phyloP scores from a whole-genome alignment of 768 basidiomycete species.

The Lenzites betulinus region DNA sequence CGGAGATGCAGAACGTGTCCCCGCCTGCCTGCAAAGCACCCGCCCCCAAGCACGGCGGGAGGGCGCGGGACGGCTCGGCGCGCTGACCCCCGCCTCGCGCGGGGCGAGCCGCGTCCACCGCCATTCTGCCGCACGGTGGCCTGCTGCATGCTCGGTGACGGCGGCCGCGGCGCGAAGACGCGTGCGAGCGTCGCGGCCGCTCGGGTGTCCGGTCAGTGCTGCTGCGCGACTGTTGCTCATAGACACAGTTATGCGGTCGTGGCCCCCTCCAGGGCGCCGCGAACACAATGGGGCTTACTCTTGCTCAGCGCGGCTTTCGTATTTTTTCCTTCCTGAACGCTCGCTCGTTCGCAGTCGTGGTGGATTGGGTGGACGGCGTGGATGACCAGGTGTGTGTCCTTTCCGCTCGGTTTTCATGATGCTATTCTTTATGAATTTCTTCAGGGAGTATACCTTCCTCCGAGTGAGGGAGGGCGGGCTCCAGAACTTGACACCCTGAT shows the following conservation, averaged over 20 bases:
- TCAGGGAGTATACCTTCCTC: constrained; percentile 76
- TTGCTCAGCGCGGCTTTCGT: constrained; percentile 54
- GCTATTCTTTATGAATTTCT: constrained; percentile 87
- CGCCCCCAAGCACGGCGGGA: constrained; percentile 69
- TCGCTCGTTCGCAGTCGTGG: constrained; percentile 34
- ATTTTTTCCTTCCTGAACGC: constrained; percentile 61
- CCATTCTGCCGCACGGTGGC: constrained; percentile 39
- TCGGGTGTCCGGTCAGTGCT: constrained; percentile 41
- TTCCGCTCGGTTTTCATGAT: constrained; percentile 36
- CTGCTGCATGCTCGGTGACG: constrained; percentile 52
- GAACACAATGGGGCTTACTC: constrained; percentile 95
- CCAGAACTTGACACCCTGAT: constrained; percentile 68
- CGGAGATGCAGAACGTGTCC: constrained; percentile 75
- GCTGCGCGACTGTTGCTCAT: constrained; percentile 71
- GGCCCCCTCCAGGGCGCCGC: constrained; percentile 39
- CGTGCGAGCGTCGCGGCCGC: constrained; percentile 59
- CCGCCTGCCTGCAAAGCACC: constrained; percentile 69
- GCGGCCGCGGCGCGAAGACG: constrained; percentile 64
- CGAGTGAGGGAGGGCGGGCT: constrained; percentile 57
- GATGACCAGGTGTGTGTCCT: constrained; percentile 1
- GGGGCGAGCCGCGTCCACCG: constrained; percentile 45
- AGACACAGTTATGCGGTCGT: constrained; percentile 89
- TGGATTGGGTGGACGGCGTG: neutral
- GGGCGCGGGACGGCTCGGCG: constrained; percentile 50
- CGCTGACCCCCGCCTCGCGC: constrained; percentile 25